Evolutionary conservation across 768 basidiomycete genomes (phyloP), one percentile per base, ranked within the genome.

Genomic region (Podaxis rugospora): DNA sequence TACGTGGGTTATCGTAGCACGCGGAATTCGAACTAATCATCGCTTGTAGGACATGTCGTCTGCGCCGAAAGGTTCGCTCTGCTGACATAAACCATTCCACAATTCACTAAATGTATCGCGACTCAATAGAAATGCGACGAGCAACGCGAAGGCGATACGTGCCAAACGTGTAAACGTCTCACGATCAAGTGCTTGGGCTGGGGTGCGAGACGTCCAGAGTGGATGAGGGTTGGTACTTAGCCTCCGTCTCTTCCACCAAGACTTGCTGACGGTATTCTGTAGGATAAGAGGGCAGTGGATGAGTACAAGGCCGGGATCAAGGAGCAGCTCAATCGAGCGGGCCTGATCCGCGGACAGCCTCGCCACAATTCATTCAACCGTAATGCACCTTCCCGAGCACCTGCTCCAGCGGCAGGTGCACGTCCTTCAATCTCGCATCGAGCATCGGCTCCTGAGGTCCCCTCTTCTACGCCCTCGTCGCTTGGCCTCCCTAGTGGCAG

Each of bases 211-310:
- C 83, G 92, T 55, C 92, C 91, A n/a, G 91, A 92, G 59, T 93
- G 91, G 90, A 91, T 93, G 90, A 76, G 90, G 66, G 90, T 93
- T 65, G 69, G 75, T 69, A 23, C 25, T 36, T 21, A 42, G 27
- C 28, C 25, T 53, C 52, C 27, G 28, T 54, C 47, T 54, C 47
- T 28, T 50, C 63, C 32, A 61, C 59, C 62, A 55, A 65, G 37
- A 42, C 52, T 54, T 57, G 56, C 59, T 60, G 40, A 63, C 49
- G 27, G 37, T 49, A 10, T 25, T 59, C 51, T 63, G 27, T 70
- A 93, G 91, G 91, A 93, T 71, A 93, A 93, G 74, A 85, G 87
- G 64, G 84, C 83, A 6, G 90, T 92, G 51, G 89, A 92, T 66
- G 81, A 80, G 51, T 93, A 92, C 80, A 92, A 92, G 73, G 89